Evolutionary conservation across 2,329 filamentous ascomycete species (phyloP), one percentile per base, ranked within the genome.

Genomic region (Fusarium oxysporum): DNA sequence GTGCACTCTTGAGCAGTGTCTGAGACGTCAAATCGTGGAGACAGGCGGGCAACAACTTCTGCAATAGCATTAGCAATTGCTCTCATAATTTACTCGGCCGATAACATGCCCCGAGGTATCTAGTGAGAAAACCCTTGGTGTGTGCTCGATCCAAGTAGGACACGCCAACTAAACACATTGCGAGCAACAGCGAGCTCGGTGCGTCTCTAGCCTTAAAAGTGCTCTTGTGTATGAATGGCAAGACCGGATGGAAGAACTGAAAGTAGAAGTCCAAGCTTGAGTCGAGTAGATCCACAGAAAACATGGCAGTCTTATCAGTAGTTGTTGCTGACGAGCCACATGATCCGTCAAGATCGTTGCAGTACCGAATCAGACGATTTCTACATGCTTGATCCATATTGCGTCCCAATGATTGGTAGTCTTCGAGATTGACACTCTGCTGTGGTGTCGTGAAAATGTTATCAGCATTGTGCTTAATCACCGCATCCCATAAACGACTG

Each of bases 241-340:
- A 33, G 9, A 59, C 53, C 3, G 65, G 65, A n/a, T 68, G 65
- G 11, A 68, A 68, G n/a, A 68, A 65, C 6, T 65, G 60, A 13
- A 68, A 68, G 53, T 59, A 68, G 21, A 68, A 68, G n/a, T 68
- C 65, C 14, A 68, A 33, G 9, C 65, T 55, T 4, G 65, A 68
- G n/a, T 68, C 61, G 16, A 68, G 65, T 28, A 50, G 47, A n/a
- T 68, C 60, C 7, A 68, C 5, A 50, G 19, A 16, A 38, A 41
- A 43, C 57, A 51, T 19, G 23, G 14, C 37, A 4, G 17, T 21
- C 13, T 45, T 10, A 13, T 58, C 38, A 30, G 17, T 6, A 5
- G 10, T 21, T 17, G 10, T 21, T 17, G 40, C 30, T 4, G 53
- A 25, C 6, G 17, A 40, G 4, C 21, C 30, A 17, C 13, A 43